Evolutionary conservation across 192 early-diverging fungal genomes (phyloP), one percentile per base, ranked within the genome.

Genomic region (Obelidium mucronatum): DNA sequence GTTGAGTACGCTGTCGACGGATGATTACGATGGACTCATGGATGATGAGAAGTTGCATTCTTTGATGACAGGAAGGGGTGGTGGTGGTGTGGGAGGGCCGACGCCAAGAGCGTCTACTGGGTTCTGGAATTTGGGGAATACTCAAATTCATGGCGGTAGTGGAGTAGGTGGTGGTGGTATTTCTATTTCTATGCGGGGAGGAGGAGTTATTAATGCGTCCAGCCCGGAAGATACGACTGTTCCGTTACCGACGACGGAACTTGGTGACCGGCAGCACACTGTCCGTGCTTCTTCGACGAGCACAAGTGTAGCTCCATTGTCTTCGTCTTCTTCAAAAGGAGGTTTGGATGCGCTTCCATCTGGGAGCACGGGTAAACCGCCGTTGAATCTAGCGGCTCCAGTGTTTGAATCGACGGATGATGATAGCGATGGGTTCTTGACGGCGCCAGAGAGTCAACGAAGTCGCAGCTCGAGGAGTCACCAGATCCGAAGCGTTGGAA

Each of bases 391-490:
- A 8, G 22, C 55, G 26, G 24, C 30, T 8, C 55, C 30, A 13
- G 11, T 8, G 1, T 58, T 31, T 22, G 55, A 58, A 11, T 11
- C 11, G 11, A 26, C 11, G 30, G 55, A 58, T 31, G 55, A 58
- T 8, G 30, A 8, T 22, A 24, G 55, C 13, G 26, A 26, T 58
- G 55, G 55, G 55, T 58, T 58, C 30, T 28, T 58, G 22, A 58
- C 55, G 11, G 55, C 55, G 26, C 55, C 55, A 8, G 55, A 58
- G 24, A 58, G 55, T 31, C 55, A 58, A 58, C 55, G 55, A 26
- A 58, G 55, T 58, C 55, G 55, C 6, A 58, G 55, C 55, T 15
- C 8, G 0, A 58, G 55, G 55, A 8, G 55, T 28, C 48, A 51
- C 48, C 26, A 31, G 55, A 22, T 58, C 17, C 44, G 44, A 19